These are phyloP conservation scores for Hibiscus syriacus DNA, from an alignment of 345 rosid species.

Conservation along the genomic window DNA sequence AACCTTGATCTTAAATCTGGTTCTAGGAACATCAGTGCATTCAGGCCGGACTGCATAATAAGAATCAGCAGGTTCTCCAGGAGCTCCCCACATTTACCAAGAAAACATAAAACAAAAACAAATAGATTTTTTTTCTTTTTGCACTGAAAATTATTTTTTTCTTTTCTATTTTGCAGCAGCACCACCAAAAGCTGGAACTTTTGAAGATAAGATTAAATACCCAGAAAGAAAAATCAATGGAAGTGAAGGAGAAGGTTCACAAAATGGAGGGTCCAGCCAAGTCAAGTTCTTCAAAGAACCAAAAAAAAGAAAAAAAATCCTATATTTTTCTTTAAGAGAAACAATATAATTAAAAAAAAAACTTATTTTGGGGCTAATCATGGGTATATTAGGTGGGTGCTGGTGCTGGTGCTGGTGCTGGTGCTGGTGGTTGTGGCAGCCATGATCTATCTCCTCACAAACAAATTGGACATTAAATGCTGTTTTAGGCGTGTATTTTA, in stretches of 20 bases:
- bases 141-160: not conserved
- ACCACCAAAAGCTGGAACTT: not conserved
- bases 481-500: not conserved
- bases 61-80: conserved; percentile 74
- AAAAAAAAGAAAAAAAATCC: not conserved
- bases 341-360: not conserved
- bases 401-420: not conserved
- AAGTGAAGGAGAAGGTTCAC: not conserved
- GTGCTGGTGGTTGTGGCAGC: not conserved
- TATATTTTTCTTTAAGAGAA: not conserved
- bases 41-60: conserved; percentile 89
- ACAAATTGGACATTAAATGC: not conserved
- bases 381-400: not conserved
- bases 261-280: not conserved
- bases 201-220: not conserved
- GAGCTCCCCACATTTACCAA: conserved; percentile 69
- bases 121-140: not conserved
- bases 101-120: not conserved
- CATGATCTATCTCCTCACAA: not conserved
- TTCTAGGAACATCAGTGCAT: conserved; percentile 86
- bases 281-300: not conserved
- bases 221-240: not conserved
- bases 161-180: not conserved
- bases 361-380: not conserved
- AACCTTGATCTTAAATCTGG: conserved; percentile 93